Conservation (phyloP, 257 asterid species). For the Forsythia viridissima region DNA sequence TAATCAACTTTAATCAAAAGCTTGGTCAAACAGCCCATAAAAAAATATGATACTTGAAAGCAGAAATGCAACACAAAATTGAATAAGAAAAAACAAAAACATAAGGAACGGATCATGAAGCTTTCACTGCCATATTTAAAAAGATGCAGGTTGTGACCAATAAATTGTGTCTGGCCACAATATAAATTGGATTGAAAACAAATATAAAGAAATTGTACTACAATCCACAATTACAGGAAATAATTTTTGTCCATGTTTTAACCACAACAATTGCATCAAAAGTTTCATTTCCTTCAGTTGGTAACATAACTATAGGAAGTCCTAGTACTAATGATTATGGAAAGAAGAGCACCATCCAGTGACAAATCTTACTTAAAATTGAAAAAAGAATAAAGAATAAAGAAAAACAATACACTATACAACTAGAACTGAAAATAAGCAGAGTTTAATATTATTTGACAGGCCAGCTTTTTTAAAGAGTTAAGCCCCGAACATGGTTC, state of each 20-base stretch:
- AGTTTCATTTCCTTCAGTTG: background rate
- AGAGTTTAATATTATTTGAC: background rate
- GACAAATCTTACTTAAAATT: background rate
- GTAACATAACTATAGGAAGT: background rate
- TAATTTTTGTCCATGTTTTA: slow-evolving; percentile 5
- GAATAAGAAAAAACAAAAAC: slow-evolving; percentile 8
- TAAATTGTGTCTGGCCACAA: background rate
- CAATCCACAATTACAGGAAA: background rate
- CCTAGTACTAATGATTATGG: background rate
- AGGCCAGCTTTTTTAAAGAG: background rate
- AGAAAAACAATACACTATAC: background rate
- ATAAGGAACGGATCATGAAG: slow-evolving; percentile 11
- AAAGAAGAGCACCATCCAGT: slow-evolving; percentile 2
- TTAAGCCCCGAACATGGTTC: background rate
- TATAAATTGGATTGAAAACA: background rate
- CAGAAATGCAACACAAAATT: background rate
- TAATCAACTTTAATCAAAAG: too few species aligned
- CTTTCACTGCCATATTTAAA: background rate
- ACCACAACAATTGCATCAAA: slow-evolving; percentile 17
- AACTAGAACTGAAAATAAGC: background rate
- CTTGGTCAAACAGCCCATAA: too few species aligned
- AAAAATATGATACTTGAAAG: background rate
- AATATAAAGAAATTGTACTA: background rate
- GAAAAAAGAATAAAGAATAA: too few species aligned
- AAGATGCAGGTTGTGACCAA: slow-evolving; percentile 5